Conservation (phyloP, 306 rosid genomes). For the Medicago ruthenica region DNA sequence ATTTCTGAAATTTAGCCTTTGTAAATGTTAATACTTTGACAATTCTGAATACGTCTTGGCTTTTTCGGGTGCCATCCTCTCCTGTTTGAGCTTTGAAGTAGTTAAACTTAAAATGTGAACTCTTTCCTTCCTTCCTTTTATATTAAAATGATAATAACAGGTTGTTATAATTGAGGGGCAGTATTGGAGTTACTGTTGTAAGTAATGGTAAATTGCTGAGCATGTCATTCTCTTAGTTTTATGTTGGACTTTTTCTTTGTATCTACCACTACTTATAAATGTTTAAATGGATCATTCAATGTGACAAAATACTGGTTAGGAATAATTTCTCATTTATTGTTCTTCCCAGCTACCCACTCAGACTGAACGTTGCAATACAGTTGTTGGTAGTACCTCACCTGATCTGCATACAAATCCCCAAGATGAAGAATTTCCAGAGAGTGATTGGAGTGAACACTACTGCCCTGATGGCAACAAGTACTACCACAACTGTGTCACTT, state of each 20-base stretch:
- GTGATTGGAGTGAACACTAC: slow-evolving; percentile 92
- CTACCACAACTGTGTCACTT: slow-evolving; percentile 77
- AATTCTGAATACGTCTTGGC: slow-evolving; percentile 10
- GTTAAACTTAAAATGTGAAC: slow-evolving; percentile 12
- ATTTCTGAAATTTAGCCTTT: background rate
- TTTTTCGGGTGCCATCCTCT: background rate
- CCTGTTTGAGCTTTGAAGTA: slow-evolving; percentile 9
- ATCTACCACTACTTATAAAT: slow-evolving; percentile 13
- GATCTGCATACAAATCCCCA: slow-evolving; percentile 48
- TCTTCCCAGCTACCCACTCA: slow-evolving; percentile 51
- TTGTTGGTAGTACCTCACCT: slow-evolving; percentile 47
- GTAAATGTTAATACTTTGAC: slow-evolving; percentile 27
- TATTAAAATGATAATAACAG: background rate
- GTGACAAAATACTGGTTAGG: slow-evolving; percentile 34
- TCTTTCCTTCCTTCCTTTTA: background rate
- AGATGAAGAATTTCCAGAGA: slow-evolving; percentile 59
- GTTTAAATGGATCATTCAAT: slow-evolving; percentile 27
- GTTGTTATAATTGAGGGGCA: slow-evolving; percentile 19
- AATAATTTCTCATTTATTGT: slow-evolving; percentile 35
- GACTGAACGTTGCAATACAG: slow-evolving; percentile 50
- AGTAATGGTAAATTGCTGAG: slow-evolving; percentile 28
- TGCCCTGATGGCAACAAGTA: slow-evolving; percentile 87
- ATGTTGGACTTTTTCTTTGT: background rate
- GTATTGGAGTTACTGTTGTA: slow-evolving; percentile 18
- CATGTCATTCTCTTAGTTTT: slow-evolving; percentile 36